A percentile compares a stretch with the other conserved stretches of the same genome.
Evolutionary conservation across 2,329 filamentous ascomycete species (phyloP).

Genomic region (Penicillium sp.): DNA sequence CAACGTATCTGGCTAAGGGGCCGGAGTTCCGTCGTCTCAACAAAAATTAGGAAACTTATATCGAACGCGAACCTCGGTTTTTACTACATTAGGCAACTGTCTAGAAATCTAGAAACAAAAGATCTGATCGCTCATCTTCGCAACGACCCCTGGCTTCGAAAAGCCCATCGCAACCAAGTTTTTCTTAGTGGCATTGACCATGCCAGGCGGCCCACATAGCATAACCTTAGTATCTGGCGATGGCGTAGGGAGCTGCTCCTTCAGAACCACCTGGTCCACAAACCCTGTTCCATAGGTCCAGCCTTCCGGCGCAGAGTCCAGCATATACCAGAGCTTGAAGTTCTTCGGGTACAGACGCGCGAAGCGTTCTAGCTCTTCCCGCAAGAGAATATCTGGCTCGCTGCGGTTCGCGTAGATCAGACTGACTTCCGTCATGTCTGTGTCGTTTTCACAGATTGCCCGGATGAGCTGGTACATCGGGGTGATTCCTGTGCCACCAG

Average conservation of each 20-base stretch:
- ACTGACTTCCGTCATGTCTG: conserved; percentile 56
- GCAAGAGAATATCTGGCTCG: conserved; percentile 60
- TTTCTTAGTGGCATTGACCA: conserved; percentile 59
- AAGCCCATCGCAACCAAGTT: conserved; percentile 52
- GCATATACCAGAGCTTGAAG: conserved; percentile 57
- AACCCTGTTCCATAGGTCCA: conserved; percentile 54
- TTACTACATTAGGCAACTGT: conserved; percentile 30
- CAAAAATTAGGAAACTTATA: background rate
- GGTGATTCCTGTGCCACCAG: conserved; percentile 44
- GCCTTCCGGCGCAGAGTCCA: conserved; percentile 48
- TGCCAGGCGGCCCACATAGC: conserved; percentile 61
- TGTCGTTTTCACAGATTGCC: conserved; percentile 61
- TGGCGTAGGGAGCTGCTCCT: conserved; percentile 50
- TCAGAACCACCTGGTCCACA: conserved; percentile 54
- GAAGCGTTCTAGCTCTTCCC: conserved; percentile 56
- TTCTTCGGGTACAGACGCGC: conserved; percentile 53
- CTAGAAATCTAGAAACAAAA: conserved; percentile 52
- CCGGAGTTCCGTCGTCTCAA: background rate
- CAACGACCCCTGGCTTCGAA: conserved; percentile 49
- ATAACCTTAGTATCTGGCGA: conserved; percentile 52
- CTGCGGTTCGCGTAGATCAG: conserved; percentile 61
- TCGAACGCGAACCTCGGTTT: conserved; percentile 4
- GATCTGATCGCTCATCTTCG: conserved; percentile 56
- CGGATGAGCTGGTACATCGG: conserved; percentile 64
- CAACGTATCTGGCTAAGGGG: background rate